Conservation (phyloP, 2,329 filamentous ascomycete species). For the Lasiodiplodia hormozganensis region DNA sequence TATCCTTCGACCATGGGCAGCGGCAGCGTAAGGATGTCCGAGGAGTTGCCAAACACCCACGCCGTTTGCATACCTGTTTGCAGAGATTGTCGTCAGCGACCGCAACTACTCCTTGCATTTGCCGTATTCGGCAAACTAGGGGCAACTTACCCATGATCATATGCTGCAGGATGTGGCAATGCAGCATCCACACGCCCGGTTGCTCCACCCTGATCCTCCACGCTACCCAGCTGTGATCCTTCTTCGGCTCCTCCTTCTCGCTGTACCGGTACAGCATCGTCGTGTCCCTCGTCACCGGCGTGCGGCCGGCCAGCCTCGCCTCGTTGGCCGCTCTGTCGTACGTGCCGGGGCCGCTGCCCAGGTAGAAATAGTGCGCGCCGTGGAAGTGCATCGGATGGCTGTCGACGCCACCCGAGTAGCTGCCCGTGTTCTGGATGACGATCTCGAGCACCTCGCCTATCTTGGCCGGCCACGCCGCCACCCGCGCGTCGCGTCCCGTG, state of each 20-base stretch:
- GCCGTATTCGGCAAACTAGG: background rate
- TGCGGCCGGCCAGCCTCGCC: conserved; percentile 44
- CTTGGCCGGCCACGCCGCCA: conserved; percentile 59
- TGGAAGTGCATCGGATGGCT: conserved; percentile 63
- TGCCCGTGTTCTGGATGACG: conserved; percentile 53
- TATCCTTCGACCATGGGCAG: conserved; percentile 50
- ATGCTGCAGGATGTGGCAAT: conserved; percentile 66
- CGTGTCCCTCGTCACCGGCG: conserved; percentile 53
- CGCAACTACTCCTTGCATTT: background rate
- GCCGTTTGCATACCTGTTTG: conserved; percentile 52
- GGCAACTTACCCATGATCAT: conserved; percentile 59
- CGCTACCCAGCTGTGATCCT: conserved; percentile 64
- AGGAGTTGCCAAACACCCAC: conserved; percentile 54
- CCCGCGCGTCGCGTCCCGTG: conserved; percentile 60
- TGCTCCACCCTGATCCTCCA: conserved; percentile 64
- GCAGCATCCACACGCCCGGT: conserved; percentile 67
- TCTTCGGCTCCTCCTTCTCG: conserved; percentile 47
- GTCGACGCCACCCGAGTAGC: conserved; percentile 35
- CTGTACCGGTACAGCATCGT: conserved; percentile 65
- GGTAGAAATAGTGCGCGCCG: conserved; percentile 61
- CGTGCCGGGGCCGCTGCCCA: conserved; percentile 61
- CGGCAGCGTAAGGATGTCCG: conserved; percentile 46
- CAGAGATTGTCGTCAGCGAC: background rate
- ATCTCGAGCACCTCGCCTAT: conserved; percentile 65
- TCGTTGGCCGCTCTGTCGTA: conserved; percentile 61